Evolutionary conservation across 345 rosid species (phyloP).

Genomic region (Moricandia arvensis): DNA sequence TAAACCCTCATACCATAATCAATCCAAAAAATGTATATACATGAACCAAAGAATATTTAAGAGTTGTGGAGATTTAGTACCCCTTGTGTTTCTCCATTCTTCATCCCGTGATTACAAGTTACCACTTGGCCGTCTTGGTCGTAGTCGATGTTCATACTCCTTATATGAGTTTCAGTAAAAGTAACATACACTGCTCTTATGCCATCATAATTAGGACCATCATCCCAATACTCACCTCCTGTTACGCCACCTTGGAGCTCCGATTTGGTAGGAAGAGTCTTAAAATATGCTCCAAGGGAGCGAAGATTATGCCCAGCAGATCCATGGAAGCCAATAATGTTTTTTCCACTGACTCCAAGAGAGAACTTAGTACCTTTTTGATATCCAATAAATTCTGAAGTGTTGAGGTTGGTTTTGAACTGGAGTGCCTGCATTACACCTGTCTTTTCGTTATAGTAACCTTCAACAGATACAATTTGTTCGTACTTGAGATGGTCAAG

Average conservation of each 20-base stretch:
- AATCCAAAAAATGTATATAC: background rate
- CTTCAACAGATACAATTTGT: too few relatives aligned
- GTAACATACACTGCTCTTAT: conserved; percentile 16
- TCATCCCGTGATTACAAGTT: conserved; percentile 6
- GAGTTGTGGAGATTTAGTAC: conserved; percentile 1
- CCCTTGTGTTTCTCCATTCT: conserved; percentile 33
- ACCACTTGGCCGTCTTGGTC: conserved; percentile 20
- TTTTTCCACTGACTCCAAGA: too few relatives aligned
- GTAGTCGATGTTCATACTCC: conserved; percentile 23
- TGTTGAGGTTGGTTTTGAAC: too few relatives aligned
- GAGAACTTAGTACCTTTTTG: too few relatives aligned
- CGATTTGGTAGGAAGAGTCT: too few relatives aligned
- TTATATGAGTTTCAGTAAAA: conserved; percentile 23
- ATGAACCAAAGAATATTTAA: background rate
- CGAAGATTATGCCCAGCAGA: too few relatives aligned
- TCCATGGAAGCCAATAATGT: too few relatives aligned
- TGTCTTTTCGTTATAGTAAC: too few relatives aligned
- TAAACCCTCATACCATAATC: background rate
- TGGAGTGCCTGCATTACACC: too few relatives aligned
- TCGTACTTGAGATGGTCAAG: too few relatives aligned
- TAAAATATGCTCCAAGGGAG: too few relatives aligned
- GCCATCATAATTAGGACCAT: conserved; percentile 23
- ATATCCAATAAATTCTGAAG: too few relatives aligned
- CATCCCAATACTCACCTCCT: conserved; percentile 17
- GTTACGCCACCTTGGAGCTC: conserved; percentile 10